phyloP scores from a whole-genome alignment of 192 early-diverging fungal genomes.

The Linnemannia exigua region DNA sequence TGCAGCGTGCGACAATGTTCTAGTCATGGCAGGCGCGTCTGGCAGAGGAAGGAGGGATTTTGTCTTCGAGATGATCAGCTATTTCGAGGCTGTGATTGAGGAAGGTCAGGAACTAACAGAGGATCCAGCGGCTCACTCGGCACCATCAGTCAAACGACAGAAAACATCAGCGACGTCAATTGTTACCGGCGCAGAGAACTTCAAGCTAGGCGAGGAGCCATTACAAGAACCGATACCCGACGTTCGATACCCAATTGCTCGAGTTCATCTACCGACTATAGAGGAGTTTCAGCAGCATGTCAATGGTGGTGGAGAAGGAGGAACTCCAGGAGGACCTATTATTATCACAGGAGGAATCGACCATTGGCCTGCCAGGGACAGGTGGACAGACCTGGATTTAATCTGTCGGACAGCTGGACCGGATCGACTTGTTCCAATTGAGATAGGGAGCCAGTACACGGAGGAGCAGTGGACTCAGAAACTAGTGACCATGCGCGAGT shows the following conservation, averaged over 20 bases:
- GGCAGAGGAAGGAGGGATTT: conserved; percentile 39
- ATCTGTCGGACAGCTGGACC: conserved; percentile 69
- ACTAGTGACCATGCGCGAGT: conserved; percentile 79
- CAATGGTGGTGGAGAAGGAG: neutral
- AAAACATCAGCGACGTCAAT: neutral
- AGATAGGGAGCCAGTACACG: conserved; percentile 85
- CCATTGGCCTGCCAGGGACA: conserved; percentile 78
- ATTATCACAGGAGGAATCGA: conserved; percentile 67
- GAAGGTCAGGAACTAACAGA: neutral
- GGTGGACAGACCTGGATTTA: conserved; percentile 76
- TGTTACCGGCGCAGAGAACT: neutral
- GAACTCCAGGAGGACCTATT: conserved; percentile 63
- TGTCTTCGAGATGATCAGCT: conserved; percentile 46
- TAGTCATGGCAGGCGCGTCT: conserved; percentile 71
- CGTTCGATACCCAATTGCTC: conserved; percentile 41
- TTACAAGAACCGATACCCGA: conserved; percentile 12
- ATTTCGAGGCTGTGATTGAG: conserved; percentile 23
- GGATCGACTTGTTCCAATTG: conserved; percentile 85
- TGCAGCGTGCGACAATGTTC: conserved; percentile 63
- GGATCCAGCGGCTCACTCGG: neutral
- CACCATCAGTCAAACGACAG: conserved; percentile 5
- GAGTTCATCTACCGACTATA: conserved; percentile 51
- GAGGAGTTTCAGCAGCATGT: conserved; percentile 56
- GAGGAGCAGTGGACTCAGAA: conserved; percentile 82
- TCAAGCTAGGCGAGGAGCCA: conserved; percentile 15